phyloP scores from a whole-genome alignment of 2,329 filamentous ascomycete genomes.

The Pestalotiopsis sp. region DNA sequence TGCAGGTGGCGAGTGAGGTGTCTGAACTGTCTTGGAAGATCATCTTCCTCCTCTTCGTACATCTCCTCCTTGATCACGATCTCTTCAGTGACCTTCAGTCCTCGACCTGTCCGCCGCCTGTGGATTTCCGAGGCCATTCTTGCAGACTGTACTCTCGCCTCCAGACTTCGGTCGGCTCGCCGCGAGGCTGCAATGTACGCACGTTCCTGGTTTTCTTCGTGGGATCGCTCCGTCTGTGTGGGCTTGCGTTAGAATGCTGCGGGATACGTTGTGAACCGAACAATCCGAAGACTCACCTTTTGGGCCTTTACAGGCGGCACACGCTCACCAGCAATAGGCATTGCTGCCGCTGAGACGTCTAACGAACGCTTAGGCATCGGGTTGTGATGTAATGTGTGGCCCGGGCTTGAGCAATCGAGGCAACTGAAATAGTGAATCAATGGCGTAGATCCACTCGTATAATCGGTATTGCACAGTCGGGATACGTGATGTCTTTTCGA shows the following conservation, averaged over 20 bases:
- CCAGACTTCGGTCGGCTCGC: constrained; percentile 82
- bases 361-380: constrained; percentile 44
- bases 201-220: constrained; percentile 82
- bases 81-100: constrained; percentile 79
- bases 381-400: neutral
- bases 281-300: constrained; percentile 30
- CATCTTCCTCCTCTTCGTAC: constrained; percentile 94
- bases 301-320: constrained; percentile 36
- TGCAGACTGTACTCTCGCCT: constrained; percentile 87
- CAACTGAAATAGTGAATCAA: neutral
- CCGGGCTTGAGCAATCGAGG: neutral
- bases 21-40: constrained; percentile 69
- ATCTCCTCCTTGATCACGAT: constrained; percentile 91
- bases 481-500: too few relatives aligned
- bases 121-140: constrained; percentile 88
- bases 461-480: neutral
- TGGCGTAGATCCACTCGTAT: neutral
- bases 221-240: constrained; percentile 70
- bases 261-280: neutral
- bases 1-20: constrained; percentile 65
- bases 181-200: constrained; percentile 92
- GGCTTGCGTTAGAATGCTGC: constrained; percentile 21
- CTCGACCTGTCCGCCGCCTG: constrained; percentile 82
- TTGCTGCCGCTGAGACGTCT: constrained; percentile 29
- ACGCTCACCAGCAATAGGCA: constrained; percentile 33